phyloP scores from a whole-genome alignment of 768 basidiomycete genomes.

The Lyophyllum semitale region DNA sequence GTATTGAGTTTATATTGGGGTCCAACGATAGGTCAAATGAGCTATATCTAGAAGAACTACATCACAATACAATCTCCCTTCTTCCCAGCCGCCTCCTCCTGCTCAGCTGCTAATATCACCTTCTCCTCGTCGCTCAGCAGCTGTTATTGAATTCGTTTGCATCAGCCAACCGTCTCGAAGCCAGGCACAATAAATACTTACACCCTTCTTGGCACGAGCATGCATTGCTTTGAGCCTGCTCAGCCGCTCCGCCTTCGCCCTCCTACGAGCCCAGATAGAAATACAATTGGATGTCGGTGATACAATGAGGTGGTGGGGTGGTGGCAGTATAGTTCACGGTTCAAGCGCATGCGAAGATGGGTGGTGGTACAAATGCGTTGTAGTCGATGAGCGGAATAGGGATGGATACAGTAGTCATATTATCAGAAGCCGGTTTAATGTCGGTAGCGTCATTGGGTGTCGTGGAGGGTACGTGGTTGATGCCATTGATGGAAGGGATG shows the following conservation, averaged over 20 bases:
- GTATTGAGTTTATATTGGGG: background rate
- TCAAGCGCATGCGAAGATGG: conserved; percentile 71
- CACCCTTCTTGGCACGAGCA: conserved; percentile 75
- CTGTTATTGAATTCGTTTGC: conserved; percentile 29
- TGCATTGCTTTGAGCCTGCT: conserved; percentile 71
- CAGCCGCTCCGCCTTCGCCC: conserved; percentile 73
- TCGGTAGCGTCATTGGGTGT: conserved; percentile 10
- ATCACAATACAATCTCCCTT: conserved; percentile 59
- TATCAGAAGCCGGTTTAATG: conserved; percentile 12
- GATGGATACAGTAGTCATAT: conserved; percentile 34
- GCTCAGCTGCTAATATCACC: conserved; percentile 54
- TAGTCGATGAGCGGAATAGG: conserved; percentile 38
- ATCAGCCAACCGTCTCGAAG: background rate
- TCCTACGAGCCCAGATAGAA: conserved; percentile 40
- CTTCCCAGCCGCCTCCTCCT: conserved; percentile 42
- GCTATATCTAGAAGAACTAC: conserved; percentile 32
- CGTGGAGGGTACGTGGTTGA: conserved; percentile 6
- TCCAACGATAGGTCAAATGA: conserved; percentile 2
- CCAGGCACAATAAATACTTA: conserved; percentile 34
- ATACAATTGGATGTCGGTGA: conserved; percentile 21
- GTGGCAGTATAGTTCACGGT: conserved; percentile 4
- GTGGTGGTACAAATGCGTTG: conserved; percentile 63
- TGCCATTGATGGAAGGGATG: conserved; percentile 14
- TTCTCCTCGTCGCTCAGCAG: conserved; percentile 69
- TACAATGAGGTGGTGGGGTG: conserved; percentile 21